These are phyloP conservation scores for Botrytis cinerea DNA, from an alignment of 2,329 filamentous ascomycete genomes.

Conservation along the genomic window DNA sequence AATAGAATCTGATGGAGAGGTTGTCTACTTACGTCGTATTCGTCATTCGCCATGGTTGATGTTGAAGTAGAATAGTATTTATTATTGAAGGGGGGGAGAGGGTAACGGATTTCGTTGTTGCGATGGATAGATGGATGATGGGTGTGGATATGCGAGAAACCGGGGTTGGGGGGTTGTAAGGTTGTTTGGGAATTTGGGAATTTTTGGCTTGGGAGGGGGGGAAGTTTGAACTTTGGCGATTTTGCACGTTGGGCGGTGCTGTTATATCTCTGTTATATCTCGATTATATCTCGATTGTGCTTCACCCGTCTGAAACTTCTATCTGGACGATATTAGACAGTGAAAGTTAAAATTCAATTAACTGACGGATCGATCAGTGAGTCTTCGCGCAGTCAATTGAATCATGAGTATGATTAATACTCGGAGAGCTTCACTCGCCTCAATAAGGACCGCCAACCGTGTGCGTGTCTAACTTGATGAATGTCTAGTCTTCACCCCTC, in stretches of 20 bases:
- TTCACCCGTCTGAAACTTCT: not conserved
- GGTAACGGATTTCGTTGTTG: conserved; percentile 25
- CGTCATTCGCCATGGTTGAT: conserved; percentile 94
- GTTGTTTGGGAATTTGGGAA: not conserved
- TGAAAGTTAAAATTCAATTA: not conserved
- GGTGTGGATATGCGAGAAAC: conserved; percentile 27
- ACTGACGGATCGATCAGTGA: not conserved
- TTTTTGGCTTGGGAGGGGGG: not conserved
- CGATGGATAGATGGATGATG: conserved; percentile 20
- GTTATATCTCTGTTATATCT: not conserved
- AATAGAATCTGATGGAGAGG: conserved; percentile 31
- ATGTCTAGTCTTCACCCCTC: not conserved
- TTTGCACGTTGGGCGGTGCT: not conserved
- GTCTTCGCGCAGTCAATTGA: not conserved
- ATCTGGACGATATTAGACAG: not conserved
- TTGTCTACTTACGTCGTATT: conserved; percentile 86
- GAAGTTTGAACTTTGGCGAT: not conserved
- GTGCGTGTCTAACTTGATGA: not conserved
- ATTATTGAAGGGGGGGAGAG: conserved; percentile 26
- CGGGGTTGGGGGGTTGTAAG: not conserved
- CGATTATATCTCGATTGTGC: not conserved
- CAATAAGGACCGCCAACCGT: not conserved
- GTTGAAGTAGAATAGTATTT: conserved; percentile 34
- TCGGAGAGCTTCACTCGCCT: not conserved
- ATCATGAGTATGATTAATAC: not conserved